phyloP scores from a whole-genome alignment of 202 grass and related monocot species.

The Setaria italica region DNA sequence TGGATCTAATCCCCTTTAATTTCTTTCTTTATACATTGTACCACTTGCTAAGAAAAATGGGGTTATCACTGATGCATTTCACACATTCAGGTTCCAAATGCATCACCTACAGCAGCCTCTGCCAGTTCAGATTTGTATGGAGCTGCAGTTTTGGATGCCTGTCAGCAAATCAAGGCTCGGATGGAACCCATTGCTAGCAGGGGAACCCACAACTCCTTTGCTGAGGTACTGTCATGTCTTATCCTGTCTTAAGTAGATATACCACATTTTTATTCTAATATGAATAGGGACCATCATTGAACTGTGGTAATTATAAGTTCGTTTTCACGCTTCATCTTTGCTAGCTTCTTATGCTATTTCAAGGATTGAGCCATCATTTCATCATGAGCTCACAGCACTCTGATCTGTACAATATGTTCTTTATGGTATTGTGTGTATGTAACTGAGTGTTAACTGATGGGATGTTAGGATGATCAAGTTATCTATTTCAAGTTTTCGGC shows the following conservation, averaged over 20 bases:
- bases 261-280: slow-evolving; percentile 14
- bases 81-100: slow-evolving; percentile 81
- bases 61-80: background rate
- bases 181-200: slow-evolving; percentile 84
- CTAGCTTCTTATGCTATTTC: slow-evolving; percentile 28
- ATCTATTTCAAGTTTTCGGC: background rate
- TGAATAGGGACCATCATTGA: slow-evolving; percentile 12
- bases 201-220: slow-evolving; percentile 75
- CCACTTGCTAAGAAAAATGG: background rate
- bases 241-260: slow-evolving; percentile 22
- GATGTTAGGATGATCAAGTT: background rate
- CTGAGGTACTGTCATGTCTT: slow-evolving; percentile 68
- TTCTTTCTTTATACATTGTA: background rate
- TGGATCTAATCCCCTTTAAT: background rate
- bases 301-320: background rate
- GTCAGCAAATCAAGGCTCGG: slow-evolving; percentile 86
- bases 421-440: background rate
- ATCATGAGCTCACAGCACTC: background rate
- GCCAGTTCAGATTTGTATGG: slow-evolving; percentile 98
- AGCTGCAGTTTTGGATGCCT: slow-evolving; percentile 94
- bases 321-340: background rate
- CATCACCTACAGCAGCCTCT: slow-evolving; percentile 93
- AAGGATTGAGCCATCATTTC: background rate
- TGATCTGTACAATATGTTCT: background rate
- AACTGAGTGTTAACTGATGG: too few relatives aligned